phyloP scores from a whole-genome alignment of 106 monocot genomes.

The Gastrodia elata region DNA sequence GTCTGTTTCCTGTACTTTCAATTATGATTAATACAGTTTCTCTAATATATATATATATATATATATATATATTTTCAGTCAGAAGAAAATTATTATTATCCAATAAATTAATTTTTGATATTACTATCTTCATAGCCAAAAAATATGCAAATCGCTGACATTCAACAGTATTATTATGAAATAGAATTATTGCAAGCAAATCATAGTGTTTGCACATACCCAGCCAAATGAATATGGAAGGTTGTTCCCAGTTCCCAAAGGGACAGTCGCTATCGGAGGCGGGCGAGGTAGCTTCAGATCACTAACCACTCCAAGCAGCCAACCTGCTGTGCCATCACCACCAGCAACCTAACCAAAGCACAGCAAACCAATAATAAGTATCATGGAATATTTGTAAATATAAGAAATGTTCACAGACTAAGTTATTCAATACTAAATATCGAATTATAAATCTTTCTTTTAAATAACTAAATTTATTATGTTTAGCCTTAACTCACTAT shows the following conservation, averaged over 20 bases:
- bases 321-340: conserved; percentile 94
- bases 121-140: no score
- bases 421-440: neutral
- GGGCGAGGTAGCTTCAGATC: conserved; percentile 73
- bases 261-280: conserved; percentile 85
- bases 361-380: neutral
- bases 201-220: conserved; percentile 39
- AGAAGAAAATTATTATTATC: no score
- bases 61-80: no score
- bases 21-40: no score
- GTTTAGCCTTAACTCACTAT: conserved; percentile 54
- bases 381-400: neutral
- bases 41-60: no score
- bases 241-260: conserved; percentile 97
- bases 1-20: no score
- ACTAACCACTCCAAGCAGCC: conserved; percentile 93
- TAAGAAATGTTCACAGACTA: neutral
- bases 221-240: conserved; percentile 97
- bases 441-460: neutral
- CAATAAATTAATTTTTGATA: no score
- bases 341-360: conserved; percentile 69
- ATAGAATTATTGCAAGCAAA: conserved; percentile 2
- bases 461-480: neutral
- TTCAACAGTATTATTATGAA: no score
- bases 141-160: no score